Evolutionary conservation across 2,329 filamentous ascomycete genomes (phyloP), one percentile per base, ranked within the genome.

Genomic region (Leptographium lundbergii): DNA sequence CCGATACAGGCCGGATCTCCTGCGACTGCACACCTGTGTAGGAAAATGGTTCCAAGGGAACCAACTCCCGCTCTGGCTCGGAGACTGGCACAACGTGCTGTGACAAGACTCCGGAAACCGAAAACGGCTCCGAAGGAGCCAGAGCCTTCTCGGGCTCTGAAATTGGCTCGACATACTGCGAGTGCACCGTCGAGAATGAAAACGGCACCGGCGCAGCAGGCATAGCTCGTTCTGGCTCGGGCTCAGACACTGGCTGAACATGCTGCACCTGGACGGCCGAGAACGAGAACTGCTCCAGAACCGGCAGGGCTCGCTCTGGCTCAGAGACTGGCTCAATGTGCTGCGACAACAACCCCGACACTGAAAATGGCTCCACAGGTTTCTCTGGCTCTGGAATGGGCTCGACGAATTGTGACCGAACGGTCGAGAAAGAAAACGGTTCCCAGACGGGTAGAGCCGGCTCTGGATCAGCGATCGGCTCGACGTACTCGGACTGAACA

Each of bases 1-100:
- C 76, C 32, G 71, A 67, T 6, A 67, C 55, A 1, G 77, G 77
- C 63, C 76, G 73, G 19, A 81, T 69, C 51, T 70, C 63, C 64
- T 80, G 72, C 6, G 70, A 69, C 45, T 75, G 71, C 24, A 81
- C 73, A 1, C 60, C 65, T 1, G 78, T 79, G 42, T 79, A 58
- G 11, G 54, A 56, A 4, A 63, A 60, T 11, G 57, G 36, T 9
- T 48, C 50, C 36, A 48, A 22, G 9, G 61, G 61, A 17, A 22
- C 6, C 24, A 36, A 19, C 17, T 27, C 27, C 2, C 50, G 53
- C 36, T 36, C 58, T 3, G 59, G 56, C 5, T 50, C 42, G 1
- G 54, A 24, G 22, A 55, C 14, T 13, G 63, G 63, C 50, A 57
- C 55, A 10, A 70, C 58, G 10, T 65, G 57, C 61, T 80, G 72